These are phyloP conservation scores for Butyriboletus loyo DNA, from an alignment of 768 basidiomycete species.

Conservation along the genomic window DNA sequence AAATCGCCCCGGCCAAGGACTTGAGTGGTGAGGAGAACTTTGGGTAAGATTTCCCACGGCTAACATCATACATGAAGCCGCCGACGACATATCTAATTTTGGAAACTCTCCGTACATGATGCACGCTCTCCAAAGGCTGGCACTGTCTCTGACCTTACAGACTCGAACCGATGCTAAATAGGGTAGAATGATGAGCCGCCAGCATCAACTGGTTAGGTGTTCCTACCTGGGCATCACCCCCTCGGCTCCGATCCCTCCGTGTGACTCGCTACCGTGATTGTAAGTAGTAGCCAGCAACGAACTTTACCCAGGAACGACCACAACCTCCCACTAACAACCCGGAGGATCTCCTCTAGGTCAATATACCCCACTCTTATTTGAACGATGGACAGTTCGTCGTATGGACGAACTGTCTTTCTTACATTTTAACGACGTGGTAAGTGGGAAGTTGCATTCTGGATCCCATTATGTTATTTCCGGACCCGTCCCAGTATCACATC, in stretches of 20 bases:
- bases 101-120: constrained; percentile 15
- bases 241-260: not conserved
- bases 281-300: not conserved
- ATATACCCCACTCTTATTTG: not conserved
- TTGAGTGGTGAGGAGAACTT: not conserved
- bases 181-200: no score
- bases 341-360: not conserved
- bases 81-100: constrained; percentile 23
- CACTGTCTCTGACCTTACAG: not conserved
- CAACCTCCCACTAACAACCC: not conserved
- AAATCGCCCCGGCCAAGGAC: not conserved
- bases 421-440: constrained; percentile 11
- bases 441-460: not conserved
- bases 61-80: not conserved
- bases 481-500: constrained; percentile 5
- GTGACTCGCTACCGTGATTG: not conserved
- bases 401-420: constrained; percentile 3
- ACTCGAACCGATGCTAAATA: not conserved
- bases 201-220: no score
- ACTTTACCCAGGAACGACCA: not conserved
- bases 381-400: not conserved
- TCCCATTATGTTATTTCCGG: not conserved
- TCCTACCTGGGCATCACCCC: not conserved
- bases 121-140: not conserved
- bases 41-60: constrained; percentile 8